These are phyloP conservation scores for Corylus americana DNA, from an alignment of 306 rosid species.

Conservation along the genomic window DNA sequence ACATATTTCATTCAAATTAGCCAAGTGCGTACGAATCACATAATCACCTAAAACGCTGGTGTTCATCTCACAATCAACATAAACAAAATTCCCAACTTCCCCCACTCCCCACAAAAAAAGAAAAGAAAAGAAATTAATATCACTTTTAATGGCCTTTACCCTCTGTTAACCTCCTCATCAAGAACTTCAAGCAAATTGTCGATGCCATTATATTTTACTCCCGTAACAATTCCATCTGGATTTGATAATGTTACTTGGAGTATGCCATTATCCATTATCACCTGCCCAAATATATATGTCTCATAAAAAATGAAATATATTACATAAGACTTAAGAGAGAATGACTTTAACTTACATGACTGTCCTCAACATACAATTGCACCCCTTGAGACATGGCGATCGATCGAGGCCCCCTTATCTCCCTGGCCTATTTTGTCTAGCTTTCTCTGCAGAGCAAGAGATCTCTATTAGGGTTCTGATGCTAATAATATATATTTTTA, in stretches of 20 bases:
- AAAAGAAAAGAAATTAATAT: background rate
- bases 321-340: background rate
- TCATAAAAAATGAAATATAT: background rate
- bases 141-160: conserved; percentile 42
- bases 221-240: conserved; percentile 85
- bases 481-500: too few relatives aligned
- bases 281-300: conserved; percentile 42
- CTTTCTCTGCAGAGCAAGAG: background rate
- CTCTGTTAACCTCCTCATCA: conserved; percentile 73
- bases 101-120: too few relatives aligned
- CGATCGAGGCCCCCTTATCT: background rate
- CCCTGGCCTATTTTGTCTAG: conserved; percentile 12
- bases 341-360: conserved; percentile 51
- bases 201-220: conserved; percentile 69
- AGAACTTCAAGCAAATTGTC: conserved; percentile 90
- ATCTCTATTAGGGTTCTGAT: background rate
- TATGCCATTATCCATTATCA: conserved; percentile 92
- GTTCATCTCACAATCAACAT: too few relatives aligned
- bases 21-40: background rate
- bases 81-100: too few relatives aligned
- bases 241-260: conserved; percentile 80
- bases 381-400: conserved; percentile 63
- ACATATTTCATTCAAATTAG: conserved; percentile 28
- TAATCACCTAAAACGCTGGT: too few relatives aligned
- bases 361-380: conserved; percentile 50